Evolutionary conservation across 1,139 yeast genomes (phyloP), one percentile per base, ranked within the genome.

Genomic region (Debaryomyces fabryi): DNA sequence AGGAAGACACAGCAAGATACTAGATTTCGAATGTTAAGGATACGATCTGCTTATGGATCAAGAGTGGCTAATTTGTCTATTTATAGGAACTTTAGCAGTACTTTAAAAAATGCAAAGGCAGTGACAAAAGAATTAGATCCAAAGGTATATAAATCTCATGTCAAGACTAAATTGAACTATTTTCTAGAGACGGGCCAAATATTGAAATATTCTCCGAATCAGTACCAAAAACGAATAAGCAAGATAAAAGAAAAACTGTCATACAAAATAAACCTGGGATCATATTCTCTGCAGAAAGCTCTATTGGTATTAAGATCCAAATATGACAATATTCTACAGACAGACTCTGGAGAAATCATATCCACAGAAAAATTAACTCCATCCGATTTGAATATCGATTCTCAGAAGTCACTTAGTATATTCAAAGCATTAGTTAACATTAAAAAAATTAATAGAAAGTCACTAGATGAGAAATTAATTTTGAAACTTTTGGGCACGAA

Each of bases 401-500:
- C 65, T 8, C 56, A 58, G 3, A 55, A 39, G 43, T 63, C 73
- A 24, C 47, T 59, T 25, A 49, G 53, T 2, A 58, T 76, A 6
- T 74, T 73, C 56, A 59, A 66, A 21, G 68, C 67, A 40, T 50
- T 76, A 32, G 51, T 65, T 48, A 54, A 61, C 15, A 55, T 71
- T 12, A 67, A 64, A 46, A 58, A 57, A 24, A 45, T 60, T 7
- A 57, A 62, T n/a, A 63, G 63, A 15, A 62, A 57, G 34, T 64
- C 63, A 21, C 54, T 68, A 6, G 82, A 83, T 55, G 66, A 69
- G 44, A 64, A 78, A 44, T 62, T 85, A 43, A 57, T 81, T 41
- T 75, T 78, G 53, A 69, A 77, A 1, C 67, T 85, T 7, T 62
- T 86, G 24, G 91, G 92, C 3, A 74, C 83, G 1, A 78, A 79